These are phyloP conservation scores for Lasiosphaeriaceae sp. DNA, from an alignment of 495 filamentous ascomycete genomes.

Conservation along the genomic window DNA sequence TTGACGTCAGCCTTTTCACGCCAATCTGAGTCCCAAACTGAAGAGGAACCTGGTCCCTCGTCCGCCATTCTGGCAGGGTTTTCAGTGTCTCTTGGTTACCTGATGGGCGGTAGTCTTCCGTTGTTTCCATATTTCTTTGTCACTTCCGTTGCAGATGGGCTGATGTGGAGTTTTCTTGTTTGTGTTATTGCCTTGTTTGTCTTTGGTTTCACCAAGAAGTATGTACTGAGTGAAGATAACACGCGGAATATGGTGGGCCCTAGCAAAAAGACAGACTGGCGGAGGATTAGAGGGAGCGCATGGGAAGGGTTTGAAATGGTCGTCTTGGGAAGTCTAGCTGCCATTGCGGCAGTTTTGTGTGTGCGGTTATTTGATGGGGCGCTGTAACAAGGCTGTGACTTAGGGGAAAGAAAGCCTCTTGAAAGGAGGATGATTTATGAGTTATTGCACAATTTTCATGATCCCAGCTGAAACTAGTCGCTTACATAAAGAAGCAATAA, in stretches of 20 bases:
- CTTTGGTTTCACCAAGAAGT: conserved; percentile 71
- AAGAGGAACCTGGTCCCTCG: conserved; percentile 16
- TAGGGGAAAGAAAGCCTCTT: too few species aligned
- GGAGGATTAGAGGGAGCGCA: conserved; percentile 12
- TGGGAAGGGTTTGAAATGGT: conserved; percentile 62
- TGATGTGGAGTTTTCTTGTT: conserved; percentile 65
- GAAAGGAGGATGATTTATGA: too few species aligned
- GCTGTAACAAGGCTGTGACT: too few species aligned
- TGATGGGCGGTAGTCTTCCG: conserved; percentile 69
- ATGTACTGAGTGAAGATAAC: conserved; percentile 5
- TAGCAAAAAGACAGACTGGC: conserved; percentile 5
- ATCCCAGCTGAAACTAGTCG: too few species aligned
- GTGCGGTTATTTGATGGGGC: conserved; percentile 52
- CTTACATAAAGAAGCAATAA: too few species aligned
- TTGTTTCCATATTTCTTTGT: conserved; percentile 77
- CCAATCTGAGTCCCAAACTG: neutral
- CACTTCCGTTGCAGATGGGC: conserved; percentile 52
- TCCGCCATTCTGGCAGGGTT: conserved; percentile 34
- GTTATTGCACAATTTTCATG: too few species aligned
- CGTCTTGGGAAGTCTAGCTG: conserved; percentile 60
- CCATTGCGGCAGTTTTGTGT: conserved; percentile 61
- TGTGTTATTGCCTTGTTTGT: conserved; percentile 67
- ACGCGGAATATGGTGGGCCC: neutral
- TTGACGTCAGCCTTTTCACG: neutral
- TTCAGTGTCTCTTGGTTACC: conserved; percentile 65